Evolutionary conservation across 106 monocot species (phyloP), one percentile per base, ranked within the genome.

Genomic region (Dendrobium nobile): DNA sequence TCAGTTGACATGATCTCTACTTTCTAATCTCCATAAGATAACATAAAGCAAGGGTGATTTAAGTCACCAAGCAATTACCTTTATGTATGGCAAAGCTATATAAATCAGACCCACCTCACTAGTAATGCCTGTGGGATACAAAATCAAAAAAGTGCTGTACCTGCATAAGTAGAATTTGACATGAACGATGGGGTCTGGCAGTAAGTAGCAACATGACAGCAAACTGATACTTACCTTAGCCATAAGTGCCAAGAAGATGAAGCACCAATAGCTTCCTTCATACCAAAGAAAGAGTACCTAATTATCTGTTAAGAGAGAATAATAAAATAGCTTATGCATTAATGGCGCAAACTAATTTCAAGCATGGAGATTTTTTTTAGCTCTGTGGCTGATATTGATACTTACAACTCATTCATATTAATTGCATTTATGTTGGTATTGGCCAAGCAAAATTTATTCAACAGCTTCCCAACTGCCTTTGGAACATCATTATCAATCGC

Each of bases 201-300:
- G 65, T 31, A 27, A 22, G 26, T 8, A 78, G 59, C 54, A 54
- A 54, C 41, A 65, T 67, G 7, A 40, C 22, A 76, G 65, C 18
- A 54, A 73, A 5, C 7, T 41, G 41, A 56, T 54, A 61, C 37
- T 41, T 79, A 93, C 93, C 93, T 96, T 44, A 96, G 96, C 96
- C 96, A 96, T 72, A 90, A 80, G n/a, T 92, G 87, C 96, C 90
- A 96, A 10, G 92, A 94, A 55, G 93, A 93, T 67, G 92, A 82
- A 86, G 84, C 89, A 72, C 96, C 90, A 84, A 96, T 79, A 54
- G 85, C 84, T 67, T 96, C 96, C 75, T 90, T 96, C 86, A 88
- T 18, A 2, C 96, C 93, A 84, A 97, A 97, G 88, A 97, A 96
- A 45, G 91, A 88, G 78, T 96, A 96, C 67, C 96, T 89, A 82